Base-by-base conservation (phyloP, 768 basidiomycete species). In the Agrocybe praecox region DNA sequence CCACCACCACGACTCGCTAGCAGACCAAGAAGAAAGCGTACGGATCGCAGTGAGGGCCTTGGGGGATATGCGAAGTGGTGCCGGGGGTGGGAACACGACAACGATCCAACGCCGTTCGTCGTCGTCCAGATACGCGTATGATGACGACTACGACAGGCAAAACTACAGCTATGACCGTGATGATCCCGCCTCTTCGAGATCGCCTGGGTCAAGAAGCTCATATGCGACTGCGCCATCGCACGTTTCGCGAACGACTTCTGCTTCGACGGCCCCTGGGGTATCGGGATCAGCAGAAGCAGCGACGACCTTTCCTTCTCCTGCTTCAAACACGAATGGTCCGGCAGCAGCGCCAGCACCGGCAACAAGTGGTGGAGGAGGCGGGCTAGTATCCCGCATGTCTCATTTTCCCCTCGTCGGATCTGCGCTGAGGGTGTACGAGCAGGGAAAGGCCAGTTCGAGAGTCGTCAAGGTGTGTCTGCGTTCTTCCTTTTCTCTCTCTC, bases 381-480 rank as follows among this genome's bases (percentile, higher is more conserved):
- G 42, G 17, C 76, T 78, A 33, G 74, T 80, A 48, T 71, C 73
- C 32, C 72, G 92, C 43, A 82, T 93, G 62, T 82, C 89, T 1
- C 82, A 78, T 56, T 57, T 93, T 9, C 92, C 92, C 0, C 76
- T 92, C 49, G 85, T 94, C 9, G 85, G 84, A 61, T 81, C 84
- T 19, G 92, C 90, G 1, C 65, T 94, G 17, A 73, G 86, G 11
- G 87, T 82, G 0, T 94, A 94, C 62, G 92, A 94, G 67, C 85
- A 91, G 18, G 87, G 88, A 44, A 95, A 94, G 71, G 90, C 89
- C 7, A 86, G 84, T 61, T 93, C 91, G 10, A 77, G 90, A 33
- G 90, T 94, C 45, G 90, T 95, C 61, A 93, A 94, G 80, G 92
- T 92, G 57, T 51, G 77, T 67, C 51, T 15, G 29, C 44, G 29